These are phyloP conservation scores for Vitis rupestris DNA, from an alignment of 164 flowering plant species.

Conservation along the genomic window DNA sequence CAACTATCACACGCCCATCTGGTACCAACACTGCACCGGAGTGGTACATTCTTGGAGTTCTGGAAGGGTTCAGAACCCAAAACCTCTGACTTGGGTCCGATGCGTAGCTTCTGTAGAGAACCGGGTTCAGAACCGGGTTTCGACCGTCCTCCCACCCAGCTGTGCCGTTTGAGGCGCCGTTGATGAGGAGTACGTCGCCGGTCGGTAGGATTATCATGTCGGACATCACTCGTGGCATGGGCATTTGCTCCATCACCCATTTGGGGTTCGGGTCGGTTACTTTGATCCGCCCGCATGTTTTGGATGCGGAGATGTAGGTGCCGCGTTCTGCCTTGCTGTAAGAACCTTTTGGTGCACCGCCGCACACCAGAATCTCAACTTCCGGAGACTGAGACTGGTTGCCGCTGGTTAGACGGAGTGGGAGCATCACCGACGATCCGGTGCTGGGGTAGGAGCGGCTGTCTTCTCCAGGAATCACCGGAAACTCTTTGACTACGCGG, in stretches of 20 bases:
- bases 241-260: slow-evolving; percentile 83
- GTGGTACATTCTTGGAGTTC: slow-evolving; percentile 73
- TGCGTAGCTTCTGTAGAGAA: slow-evolving; percentile 43
- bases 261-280: slow-evolving; percentile 50
- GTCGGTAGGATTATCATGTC: slow-evolving; percentile 74
- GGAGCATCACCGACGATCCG: slow-evolving; percentile 83
- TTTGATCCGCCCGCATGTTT: slow-evolving; percentile 64
- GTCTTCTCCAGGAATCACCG: slow-evolving; percentile 54
- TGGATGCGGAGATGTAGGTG: slow-evolving; percentile 40
- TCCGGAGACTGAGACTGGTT: slow-evolving; percentile 10
- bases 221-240: slow-evolving; percentile 73
- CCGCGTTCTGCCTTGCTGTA: slow-evolving; percentile 25
- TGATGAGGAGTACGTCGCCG: slow-evolving; percentile 65
- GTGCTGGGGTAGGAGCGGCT: slow-evolving; percentile 72
- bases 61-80: slow-evolving; percentile 39
- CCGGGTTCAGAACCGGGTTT: slow-evolving; percentile 58
- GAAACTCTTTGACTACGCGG: slow-evolving; percentile 48
- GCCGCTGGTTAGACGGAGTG: slow-evolving; percentile 22
- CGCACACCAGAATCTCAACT: slow-evolving; percentile 81
- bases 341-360: slow-evolving; percentile 67
- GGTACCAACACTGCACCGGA: slow-evolving; percentile 63
- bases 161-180: slow-evolving; percentile 73
- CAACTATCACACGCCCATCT: slow-evolving; percentile 82
- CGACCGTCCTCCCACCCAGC: slow-evolving; percentile 80
- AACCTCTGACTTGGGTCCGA: slow-evolving; percentile 41